Evolutionary conservation across 2,329 filamentous ascomycete genomes (phyloP), one percentile per base, ranked within the genome.

Genomic region (Apiospora phragmitis): DNA sequence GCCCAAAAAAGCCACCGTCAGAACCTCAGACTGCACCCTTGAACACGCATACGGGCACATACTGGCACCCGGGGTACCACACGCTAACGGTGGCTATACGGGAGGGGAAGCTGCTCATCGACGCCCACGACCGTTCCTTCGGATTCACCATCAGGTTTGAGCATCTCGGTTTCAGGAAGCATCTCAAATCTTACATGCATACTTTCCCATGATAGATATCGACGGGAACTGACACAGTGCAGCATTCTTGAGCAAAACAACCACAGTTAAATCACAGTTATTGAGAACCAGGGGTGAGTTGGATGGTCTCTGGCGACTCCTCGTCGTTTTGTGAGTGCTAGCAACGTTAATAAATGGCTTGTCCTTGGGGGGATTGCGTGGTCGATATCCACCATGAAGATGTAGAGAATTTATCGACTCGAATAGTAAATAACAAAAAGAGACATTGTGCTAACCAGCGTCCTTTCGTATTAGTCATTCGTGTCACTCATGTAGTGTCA

Each of bases 31-130:
- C 70, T n/a, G 71, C 70, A 41, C 75, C 76, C 45, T 71, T 77
- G 2, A 69, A 32, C 21, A 69, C 70, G 12, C 77, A 77, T 70
- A 65, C 67, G 1, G 76, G 76, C 14, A 70, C 47, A 3, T 77
- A 77, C 42, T 74, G 72, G 73, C 70, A 77, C 42, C 73, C 74
- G 0, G 76, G 76, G 1, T 78, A 77, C 45, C 70, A 69, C 11
- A 67, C 49, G 1, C 38, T 78, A 18, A 71, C 65, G 0, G 74
- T 78, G 4, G 24, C 70, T 18, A 55, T 75, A 21, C 73, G 72
- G 16, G 72, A 75, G 32, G 72, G 55, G 11, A 72, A 72, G 62
- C 74, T 78, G 29, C 77, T 74, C 45, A 47, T 78, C 68, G 74
- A 78, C 41, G 74, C 70, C 16, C 68, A 68, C 3, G 75, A 77